phyloP scores from a whole-genome alignment of 1,139 yeast genomes.

The Yamadazyma dushanensis region DNA sequence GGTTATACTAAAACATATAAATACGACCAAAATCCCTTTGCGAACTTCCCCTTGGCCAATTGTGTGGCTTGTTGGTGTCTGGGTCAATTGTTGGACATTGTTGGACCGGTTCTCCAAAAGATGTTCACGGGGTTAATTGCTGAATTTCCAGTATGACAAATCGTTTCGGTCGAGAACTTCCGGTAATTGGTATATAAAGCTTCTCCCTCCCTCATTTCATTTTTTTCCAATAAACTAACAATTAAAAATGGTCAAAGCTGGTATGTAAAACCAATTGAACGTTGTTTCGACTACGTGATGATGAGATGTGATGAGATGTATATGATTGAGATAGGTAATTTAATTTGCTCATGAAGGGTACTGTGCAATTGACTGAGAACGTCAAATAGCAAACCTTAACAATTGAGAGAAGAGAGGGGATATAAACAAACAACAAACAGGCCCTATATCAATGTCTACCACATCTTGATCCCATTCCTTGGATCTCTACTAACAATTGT shows the following conservation, averaged over 20 bases:
- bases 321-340: neutral
- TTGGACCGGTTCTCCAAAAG: neutral
- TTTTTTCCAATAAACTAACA: slow-evolving; percentile 3
- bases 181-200: slow-evolving; percentile 1
- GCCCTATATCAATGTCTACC: neutral
- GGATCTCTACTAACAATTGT: slow-evolving; percentile 14
- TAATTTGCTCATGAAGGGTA: slow-evolving; percentile 5
- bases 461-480: too few relatives aligned
- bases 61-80: too few relatives aligned
- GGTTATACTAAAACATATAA: too few relatives aligned
- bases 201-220: slow-evolving; percentile 1
- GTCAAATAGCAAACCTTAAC: too few relatives aligned
- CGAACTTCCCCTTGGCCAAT: too few relatives aligned
- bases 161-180: neutral
- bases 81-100: too few relatives aligned
- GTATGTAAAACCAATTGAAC: slow-evolving; percentile 22
- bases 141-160: neutral
- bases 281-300: too few relatives aligned
- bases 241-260: slow-evolving; percentile 34
- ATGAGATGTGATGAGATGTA: neutral
- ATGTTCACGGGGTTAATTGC: neutral
- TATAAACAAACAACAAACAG: too few relatives aligned
- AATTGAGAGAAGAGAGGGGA: too few relatives aligned
- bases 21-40: too few relatives aligned
- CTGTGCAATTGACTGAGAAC: too few relatives aligned